Conservation (phyloP, 2,329 filamentous ascomycete genomes). For the Pezizomycotina sp. region DNA sequence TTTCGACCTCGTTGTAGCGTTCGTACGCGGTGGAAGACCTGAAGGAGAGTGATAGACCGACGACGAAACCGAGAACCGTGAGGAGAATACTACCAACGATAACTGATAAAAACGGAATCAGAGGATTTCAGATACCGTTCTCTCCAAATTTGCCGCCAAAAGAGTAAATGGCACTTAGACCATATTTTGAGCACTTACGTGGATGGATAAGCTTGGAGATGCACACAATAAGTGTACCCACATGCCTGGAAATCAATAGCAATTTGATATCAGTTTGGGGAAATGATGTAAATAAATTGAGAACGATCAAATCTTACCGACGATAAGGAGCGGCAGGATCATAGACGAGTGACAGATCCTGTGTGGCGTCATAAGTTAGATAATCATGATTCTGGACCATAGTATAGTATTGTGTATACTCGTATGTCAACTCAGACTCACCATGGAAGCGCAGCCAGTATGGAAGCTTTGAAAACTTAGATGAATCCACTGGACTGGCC, state of each 20-base stretch:
- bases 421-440: slow-evolving; percentile 54
- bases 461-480: slow-evolving; percentile 60
- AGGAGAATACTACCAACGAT: slow-evolving; percentile 51
- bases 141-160: too few relatives aligned
- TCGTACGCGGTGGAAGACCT: slow-evolving; percentile 64
- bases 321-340: slow-evolving; percentile 48
- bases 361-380: too few relatives aligned
- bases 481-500: slow-evolving; percentile 48
- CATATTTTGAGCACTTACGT: too few relatives aligned
- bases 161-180: too few relatives aligned
- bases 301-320: slow-evolving; percentile 50
- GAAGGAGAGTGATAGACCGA: slow-evolving; percentile 60
- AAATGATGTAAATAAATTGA: slow-evolving; percentile 32
- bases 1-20: slow-evolving; percentile 47
- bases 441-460: slow-evolving; percentile 60
- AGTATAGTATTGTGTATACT: too few relatives aligned
- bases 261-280: slow-evolving; percentile 10
- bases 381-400: too few relatives aligned
- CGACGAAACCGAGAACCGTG: slow-evolving; percentile 65
- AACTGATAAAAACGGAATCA: too few relatives aligned
- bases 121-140: too few relatives aligned
- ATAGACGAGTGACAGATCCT: too few relatives aligned
- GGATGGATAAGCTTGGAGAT: too few relatives aligned
- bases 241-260: too few relatives aligned
- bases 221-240: too few relatives aligned